Conservation (phyloP, 2,329 filamentous ascomycete species). For the Torrubiella hemipterigena region DNA sequence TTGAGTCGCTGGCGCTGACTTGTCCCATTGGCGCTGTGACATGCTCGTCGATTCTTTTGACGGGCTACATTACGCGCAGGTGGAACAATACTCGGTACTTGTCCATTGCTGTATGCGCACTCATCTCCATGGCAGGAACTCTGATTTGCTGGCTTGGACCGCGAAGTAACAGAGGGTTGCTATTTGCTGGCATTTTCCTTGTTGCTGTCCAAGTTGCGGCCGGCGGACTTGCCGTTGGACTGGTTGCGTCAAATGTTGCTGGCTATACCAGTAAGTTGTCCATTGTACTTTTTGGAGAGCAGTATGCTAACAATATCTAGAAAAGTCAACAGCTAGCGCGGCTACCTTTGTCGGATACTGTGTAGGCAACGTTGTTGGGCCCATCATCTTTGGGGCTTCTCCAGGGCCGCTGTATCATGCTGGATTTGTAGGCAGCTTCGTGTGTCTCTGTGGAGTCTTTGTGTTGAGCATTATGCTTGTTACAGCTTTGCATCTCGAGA, state of each 20-base stretch:
- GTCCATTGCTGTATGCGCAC: not conserved
- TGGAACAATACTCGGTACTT: slow-evolving; percentile 26
- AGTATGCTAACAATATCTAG: not conserved
- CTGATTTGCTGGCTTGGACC: slow-evolving; percentile 4
- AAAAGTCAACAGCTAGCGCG: slow-evolving; percentile 5
- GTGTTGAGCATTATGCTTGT: not conserved
- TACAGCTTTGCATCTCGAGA: not conserved
- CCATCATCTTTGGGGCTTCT: slow-evolving; percentile 22
- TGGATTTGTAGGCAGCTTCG: slow-evolving; percentile 33
- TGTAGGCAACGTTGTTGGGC: slow-evolving; percentile 30
- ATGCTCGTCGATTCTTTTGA: slow-evolving; percentile 32
- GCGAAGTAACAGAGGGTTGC: slow-evolving; percentile 1
- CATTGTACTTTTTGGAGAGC: not conserved
- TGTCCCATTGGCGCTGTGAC: slow-evolving; percentile 41
- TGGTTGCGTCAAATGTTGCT: slow-evolving; percentile 2
- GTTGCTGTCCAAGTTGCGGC: slow-evolving; percentile 3
- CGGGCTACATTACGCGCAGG: slow-evolving; percentile 32
- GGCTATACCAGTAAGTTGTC: slow-evolving; percentile 3
- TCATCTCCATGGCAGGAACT: slow-evolving; percentile 2
- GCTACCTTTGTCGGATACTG: slow-evolving; percentile 21
- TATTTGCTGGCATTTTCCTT: slow-evolving; percentile 4
- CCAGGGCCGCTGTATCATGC: slow-evolving; percentile 31
- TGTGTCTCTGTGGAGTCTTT: slow-evolving; percentile 15
- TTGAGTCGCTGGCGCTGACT: slow-evolving; percentile 32
- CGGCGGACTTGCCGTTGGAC: slow-evolving; percentile 3